Base-by-base conservation (phyloP, 2,329 filamentous ascomycete species). In the Coleophoma eucalyptorum region DNA sequence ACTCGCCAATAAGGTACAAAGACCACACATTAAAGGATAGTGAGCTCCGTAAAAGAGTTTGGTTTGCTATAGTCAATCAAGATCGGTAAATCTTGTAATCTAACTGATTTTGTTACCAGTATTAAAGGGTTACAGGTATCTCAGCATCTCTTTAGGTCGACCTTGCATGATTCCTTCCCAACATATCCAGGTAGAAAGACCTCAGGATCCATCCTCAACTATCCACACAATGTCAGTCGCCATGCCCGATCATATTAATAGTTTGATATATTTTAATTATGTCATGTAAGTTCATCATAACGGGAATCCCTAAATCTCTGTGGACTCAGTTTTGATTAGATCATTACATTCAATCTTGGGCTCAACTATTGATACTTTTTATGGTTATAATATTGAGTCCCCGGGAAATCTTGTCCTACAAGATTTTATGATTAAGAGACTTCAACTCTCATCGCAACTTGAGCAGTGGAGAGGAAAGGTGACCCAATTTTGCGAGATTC, bases 51-150 rank as follows among this genome's bases (percentile, higher is more conserved):
- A 59, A 61, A 1, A 53, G 59, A 11, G 52, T 68, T 11, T 68
- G 65, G 65, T 65, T 64, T 43, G 63, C 64, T 2, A 59, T 65
- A 0, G 52, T 68, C 0, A 67, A 66, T 44, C 60, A 66, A 41
- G 65, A 64, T 38, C 62, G 63, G 51, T 54, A 46, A 19, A 43
- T 35, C 12, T 40, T 13, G 13, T 15, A 12, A 11, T 3, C 5
- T n/a, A 20, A 20, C 16, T 11, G 20, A 40, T 26, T 56, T 15
- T 48, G 51, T 5, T 50, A 51, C 1, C 35, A 55, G 4, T 19
- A 19, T 16, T 34, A n/a, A 46, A 13, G 20, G 11, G 1, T 4
- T 46, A n/a, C 53, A 58, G 43, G 19, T 46, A 11, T 11, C 31
- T 46, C 2, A 33, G 21, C 16, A 11, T 32, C 2, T 11, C 16